A percentile compares a stretch with the other conserved stretches of the same genome.
phyloP scores from a whole-genome alignment of 2,329 filamentous ascomycete species.

The Arthrobotrys musiformis region DNA sequence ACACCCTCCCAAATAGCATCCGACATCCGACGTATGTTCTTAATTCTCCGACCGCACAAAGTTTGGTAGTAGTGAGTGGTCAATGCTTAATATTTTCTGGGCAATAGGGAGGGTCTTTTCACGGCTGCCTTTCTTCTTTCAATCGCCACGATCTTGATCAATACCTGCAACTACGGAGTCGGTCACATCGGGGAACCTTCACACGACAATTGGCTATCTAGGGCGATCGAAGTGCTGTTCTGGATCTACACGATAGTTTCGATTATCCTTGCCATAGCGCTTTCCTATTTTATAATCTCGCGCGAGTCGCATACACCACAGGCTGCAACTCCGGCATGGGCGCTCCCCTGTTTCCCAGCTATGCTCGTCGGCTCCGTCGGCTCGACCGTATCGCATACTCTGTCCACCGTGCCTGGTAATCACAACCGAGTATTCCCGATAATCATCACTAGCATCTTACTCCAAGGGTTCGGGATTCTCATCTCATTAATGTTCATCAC shows the following conservation, averaged over 20 bases:
- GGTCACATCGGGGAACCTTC: constrained; percentile 30
- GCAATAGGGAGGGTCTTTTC: constrained; percentile 36
- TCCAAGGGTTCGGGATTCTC: constrained; percentile 48
- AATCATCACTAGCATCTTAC: constrained; percentile 47
- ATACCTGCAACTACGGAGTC: constrained; percentile 48
- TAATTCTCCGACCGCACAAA: neutral
- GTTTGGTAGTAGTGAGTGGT: neutral
- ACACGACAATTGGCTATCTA: constrained; percentile 40
- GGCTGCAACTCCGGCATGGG: constrained; percentile 49
- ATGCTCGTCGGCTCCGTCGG: constrained; percentile 48
- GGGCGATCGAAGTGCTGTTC: constrained; percentile 29
- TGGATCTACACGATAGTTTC: constrained; percentile 41
- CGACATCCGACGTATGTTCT: constrained; percentile 48
- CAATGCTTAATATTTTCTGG: neutral
- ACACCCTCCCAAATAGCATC: constrained; percentile 45
- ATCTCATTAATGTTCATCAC: constrained; percentile 53
- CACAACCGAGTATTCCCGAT: constrained; percentile 44
- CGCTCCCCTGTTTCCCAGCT: constrained; percentile 46
- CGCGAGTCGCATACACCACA: constrained; percentile 47
- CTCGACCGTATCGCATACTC: constrained; percentile 27
- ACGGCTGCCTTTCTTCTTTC: constrained; percentile 41
- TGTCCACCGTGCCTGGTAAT: constrained; percentile 11
- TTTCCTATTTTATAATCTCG: constrained; percentile 51
- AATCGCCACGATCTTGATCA: constrained; percentile 38
- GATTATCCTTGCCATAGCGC: constrained; percentile 27